Evolutionary conservation across 805 yeast genomes (phyloP), one percentile per base, ranked within the genome.

Genomic region (Kluyveromyces nonfermentans): DNA sequence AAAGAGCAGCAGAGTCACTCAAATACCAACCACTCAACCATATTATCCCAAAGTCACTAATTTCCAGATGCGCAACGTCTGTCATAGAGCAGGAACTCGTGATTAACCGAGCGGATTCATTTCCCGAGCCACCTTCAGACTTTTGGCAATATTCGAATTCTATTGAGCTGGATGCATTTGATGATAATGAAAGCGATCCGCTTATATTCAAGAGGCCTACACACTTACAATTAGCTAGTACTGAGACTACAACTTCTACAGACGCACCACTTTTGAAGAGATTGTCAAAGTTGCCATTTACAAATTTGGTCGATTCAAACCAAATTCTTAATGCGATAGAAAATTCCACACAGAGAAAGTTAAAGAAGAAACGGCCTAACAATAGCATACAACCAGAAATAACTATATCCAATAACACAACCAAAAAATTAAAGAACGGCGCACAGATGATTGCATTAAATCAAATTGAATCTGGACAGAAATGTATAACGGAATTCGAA

Each of bases 41-140:
- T 43, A 43, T 62, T 33, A 49, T 61, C 2, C 67, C 67, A 3
- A 62, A 62, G 37, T 53, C 46, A 19, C 54, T 48, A 3, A 40
- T 60, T 4, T 45, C 57, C 1, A 20, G 48, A 10, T 35, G 55
- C 19, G 36, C 56, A 10, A 46, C 37, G 22, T 41, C 53, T 1
- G 44, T 51, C 20, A 28, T 28, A 5, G 15, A n/a, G n/a, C 8
- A 38, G 18, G 41, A 38, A 14, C 8, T 38, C 7, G 18, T 32
- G 5, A 16, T 38, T 2, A 9, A 20, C 6, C 18, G 21, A 14
- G 42, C 28, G 14, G 39, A 42, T 20, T 45, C 45, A 21, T 52
- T 48, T 33, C 33, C 35, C 25, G 25, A 28, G 14, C 42, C 46
- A n/a, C 21, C 43, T 5, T 28, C 28, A 8, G 47, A 45, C 30